These are phyloP conservation scores for Linderniella brevidens DNA, from an alignment of 257 asterid species.

Conservation along the genomic window DNA sequence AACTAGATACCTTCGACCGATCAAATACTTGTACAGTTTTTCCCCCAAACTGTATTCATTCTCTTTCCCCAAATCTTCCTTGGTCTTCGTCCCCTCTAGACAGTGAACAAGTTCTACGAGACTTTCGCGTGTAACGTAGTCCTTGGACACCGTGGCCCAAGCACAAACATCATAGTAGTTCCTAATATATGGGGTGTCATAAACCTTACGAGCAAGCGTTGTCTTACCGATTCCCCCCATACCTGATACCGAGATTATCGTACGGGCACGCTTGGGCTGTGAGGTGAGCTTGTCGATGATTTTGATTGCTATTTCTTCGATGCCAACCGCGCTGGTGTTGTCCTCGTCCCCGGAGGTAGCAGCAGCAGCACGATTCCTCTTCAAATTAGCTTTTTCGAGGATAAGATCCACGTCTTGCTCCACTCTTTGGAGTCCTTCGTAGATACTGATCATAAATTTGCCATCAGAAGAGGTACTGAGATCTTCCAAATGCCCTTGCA, in stretches of 20 bases:
- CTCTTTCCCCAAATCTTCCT: not conserved
- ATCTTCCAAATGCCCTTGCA: too few species aligned
- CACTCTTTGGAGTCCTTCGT: too few species aligned
- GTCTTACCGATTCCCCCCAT: conserved; percentile 8
- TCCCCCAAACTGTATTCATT: not conserved
- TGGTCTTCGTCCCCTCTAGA: not conserved
- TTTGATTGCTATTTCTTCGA: too few species aligned
- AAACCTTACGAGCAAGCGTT: not conserved
- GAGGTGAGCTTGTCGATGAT: not conserved
- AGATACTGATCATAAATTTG: too few species aligned
- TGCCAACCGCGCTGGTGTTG: too few species aligned
- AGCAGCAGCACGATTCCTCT: too few species aligned
- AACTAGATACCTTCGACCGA: not conserved
- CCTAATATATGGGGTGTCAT: not conserved
- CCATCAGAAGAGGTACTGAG: too few species aligned
- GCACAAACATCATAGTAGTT: not conserved
- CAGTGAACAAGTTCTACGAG: not conserved
- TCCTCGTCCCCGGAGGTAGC: too few species aligned
- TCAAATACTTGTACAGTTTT: not conserved
- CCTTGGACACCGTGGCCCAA: conserved; percentile 10
- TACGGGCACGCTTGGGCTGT: not conserved
- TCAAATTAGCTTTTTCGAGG: too few species aligned
- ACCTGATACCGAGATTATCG: conserved; percentile 5
- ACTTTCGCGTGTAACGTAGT: not conserved
- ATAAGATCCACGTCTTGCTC: too few species aligned